Conservation (phyloP, 2,329 filamentous ascomycete species). For the Curvularia lunata region DNA sequence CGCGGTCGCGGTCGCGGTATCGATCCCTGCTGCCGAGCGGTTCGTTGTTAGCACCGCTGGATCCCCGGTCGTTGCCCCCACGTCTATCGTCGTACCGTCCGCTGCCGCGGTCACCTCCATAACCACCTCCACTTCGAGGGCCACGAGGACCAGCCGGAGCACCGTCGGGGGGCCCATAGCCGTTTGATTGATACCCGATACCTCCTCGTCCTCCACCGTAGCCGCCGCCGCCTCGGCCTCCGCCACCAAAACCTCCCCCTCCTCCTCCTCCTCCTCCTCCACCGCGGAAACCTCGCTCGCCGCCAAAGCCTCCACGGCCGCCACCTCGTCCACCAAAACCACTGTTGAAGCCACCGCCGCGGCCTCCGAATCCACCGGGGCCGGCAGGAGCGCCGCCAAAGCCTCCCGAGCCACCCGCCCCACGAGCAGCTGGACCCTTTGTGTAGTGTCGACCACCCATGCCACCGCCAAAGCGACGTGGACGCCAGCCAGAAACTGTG, state of each 20-base stretch:
- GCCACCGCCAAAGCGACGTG: conserved; percentile 87
- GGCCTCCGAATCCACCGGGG: conserved; percentile 59
- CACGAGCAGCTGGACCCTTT: conserved; percentile 74
- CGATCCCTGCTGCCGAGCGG: conserved; percentile 70
- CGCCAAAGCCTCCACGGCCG: conserved; percentile 53
- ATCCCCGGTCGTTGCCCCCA: conserved; percentile 45
- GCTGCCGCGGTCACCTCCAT: conserved; percentile 36
- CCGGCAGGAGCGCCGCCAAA: conserved; percentile 61
- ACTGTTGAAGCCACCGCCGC: conserved; percentile 59
- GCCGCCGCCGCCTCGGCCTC: conserved; percentile 23
- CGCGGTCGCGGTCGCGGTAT: conserved; percentile 46
- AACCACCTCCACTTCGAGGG: conserved; percentile 47
- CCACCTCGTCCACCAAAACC: conserved; percentile 59
- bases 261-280: conserved; percentile 54
- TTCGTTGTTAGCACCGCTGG: conserved; percentile 82
- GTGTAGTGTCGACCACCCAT: conserved; percentile 93
- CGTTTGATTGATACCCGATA: conserved; percentile 53
- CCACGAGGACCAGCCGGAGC: conserved; percentile 57
- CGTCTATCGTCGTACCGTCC: conserved; percentile 30
- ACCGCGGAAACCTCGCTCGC: conserved; percentile 53
- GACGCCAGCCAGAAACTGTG: conserved; percentile 92
- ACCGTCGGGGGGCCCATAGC: conserved; percentile 54
- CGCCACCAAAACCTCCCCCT: conserved; percentile 54
- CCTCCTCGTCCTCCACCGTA: conserved; percentile 54
- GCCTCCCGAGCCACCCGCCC: conserved; percentile 69